These are phyloP conservation scores for Cymodocea nodosa DNA, from an alignment of 116 monocot species.

Conservation along the genomic window DNA sequence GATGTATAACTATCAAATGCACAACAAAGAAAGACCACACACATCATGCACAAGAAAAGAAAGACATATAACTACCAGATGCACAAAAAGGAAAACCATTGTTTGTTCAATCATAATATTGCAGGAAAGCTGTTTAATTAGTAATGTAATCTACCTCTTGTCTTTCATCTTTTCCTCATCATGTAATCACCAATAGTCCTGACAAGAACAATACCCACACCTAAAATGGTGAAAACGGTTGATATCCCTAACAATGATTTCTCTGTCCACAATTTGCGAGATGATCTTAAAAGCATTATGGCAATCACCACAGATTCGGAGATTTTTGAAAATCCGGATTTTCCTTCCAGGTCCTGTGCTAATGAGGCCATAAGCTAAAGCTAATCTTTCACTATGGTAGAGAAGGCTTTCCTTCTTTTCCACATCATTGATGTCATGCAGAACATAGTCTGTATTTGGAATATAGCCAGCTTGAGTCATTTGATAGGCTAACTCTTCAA, in stretches of 20 bases:
- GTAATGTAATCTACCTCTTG: too few relatives aligned
- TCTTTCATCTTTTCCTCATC: neutral
- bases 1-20: too few relatives aligned
- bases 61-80: too few relatives aligned
- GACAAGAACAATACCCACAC: slow-evolving; percentile 15
- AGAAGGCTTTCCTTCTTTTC: slow-evolving; percentile 11
- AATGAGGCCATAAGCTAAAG: slow-evolving; percentile 13
- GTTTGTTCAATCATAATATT: too few relatives aligned
- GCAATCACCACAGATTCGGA: slow-evolving; percentile 16
- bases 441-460: slow-evolving; percentile 11
- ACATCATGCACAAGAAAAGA: too few relatives aligned
- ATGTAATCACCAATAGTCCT: slow-evolving; percentile 15
- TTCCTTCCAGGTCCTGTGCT: neutral
- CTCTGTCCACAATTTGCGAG: slow-evolving; percentile 6
- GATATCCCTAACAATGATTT: slow-evolving; percentile 11
- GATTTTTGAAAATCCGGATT: slow-evolving; percentile 15
- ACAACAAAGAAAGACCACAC: too few relatives aligned
- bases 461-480: slow-evolving; percentile 11
- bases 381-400: slow-evolving; percentile 18
- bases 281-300: slow-evolving; percentile 13
- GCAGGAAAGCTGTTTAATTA: too few relatives aligned
- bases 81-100: too few relatives aligned
- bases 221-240: slow-evolving; percentile 11
- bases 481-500: slow-evolving; percentile 4
- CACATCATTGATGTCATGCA: slow-evolving; percentile 10